These are phyloP conservation scores for Emergomyces orientalis DNA, from an alignment of 2,329 filamentous ascomycete species.

Conservation along the genomic window DNA sequence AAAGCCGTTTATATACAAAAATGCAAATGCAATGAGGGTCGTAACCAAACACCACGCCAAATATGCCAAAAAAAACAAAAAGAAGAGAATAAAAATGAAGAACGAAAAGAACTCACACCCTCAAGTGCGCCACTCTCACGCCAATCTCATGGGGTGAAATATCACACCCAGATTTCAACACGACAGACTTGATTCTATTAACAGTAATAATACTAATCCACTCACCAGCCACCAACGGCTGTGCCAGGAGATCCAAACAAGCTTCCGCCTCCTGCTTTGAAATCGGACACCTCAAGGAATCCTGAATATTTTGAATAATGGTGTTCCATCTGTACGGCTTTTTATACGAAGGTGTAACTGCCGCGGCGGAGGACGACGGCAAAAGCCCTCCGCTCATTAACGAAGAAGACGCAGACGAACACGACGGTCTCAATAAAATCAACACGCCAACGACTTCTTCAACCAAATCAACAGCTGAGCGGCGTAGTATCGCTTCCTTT, in stretches of 20 bases:
- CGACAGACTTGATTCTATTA: constrained; percentile 38
- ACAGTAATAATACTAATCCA: constrained; percentile 44
- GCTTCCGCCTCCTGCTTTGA: constrained; percentile 40
- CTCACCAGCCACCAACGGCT: constrained; percentile 38
- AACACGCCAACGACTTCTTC: constrained; percentile 60
- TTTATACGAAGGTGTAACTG: constrained; percentile 38
- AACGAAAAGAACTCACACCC: background rate
- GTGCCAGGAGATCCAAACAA: constrained; percentile 41
- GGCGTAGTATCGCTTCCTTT: constrained; percentile 50
- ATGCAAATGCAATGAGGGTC: background rate
- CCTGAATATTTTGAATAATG: constrained; percentile 55
- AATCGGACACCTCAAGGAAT: constrained; percentile 51
- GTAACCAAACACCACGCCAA: background rate
- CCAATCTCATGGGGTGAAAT: constrained; percentile 30
- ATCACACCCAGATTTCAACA: constrained; percentile 36
- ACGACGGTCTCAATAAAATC: constrained; percentile 47
- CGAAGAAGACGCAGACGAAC: constrained; percentile 23
- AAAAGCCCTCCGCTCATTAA: constrained; percentile 25
- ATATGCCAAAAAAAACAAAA: background rate
- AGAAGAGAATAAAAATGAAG: constrained; percentile 2
- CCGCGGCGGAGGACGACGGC: constrained; percentile 13
- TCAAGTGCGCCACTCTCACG: constrained; percentile 21
- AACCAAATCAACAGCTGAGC: constrained; percentile 56
- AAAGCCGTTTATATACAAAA: background rate
- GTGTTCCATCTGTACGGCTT: constrained; percentile 58